Conservation (phyloP, 2,329 filamentous ascomycete genomes). For the Neocucurbitaria cava region DNA sequence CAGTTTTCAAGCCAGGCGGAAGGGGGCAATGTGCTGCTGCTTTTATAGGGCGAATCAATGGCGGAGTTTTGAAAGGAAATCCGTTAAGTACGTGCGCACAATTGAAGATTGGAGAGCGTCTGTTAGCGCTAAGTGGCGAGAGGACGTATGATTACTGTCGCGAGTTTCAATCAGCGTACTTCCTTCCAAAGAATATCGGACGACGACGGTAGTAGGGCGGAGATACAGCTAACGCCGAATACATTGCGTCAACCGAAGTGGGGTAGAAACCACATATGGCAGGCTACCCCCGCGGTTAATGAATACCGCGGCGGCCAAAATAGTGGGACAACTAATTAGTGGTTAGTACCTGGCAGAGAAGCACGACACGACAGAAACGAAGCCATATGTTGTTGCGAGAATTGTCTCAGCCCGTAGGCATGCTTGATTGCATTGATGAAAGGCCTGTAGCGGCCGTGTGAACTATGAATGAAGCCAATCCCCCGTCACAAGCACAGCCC, state of each 20-base stretch:
- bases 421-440: constrained; percentile 39
- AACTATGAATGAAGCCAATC: constrained; percentile 39
- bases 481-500: constrained; percentile 21
- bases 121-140: not conserved
- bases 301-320: not conserved
- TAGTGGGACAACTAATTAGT: not conserved
- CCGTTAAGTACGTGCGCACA: not conserved
- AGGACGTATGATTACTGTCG: not conserved
- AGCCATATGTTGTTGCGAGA: constrained; percentile 8
- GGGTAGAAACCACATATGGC: too few relatives aligned
- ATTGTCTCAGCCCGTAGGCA: constrained; percentile 41
- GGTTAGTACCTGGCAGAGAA: not conserved
- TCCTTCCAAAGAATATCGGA: too few relatives aligned
- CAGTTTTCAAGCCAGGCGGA: not conserved
- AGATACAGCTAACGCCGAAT: constrained; percentile 18
- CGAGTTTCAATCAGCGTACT: not conserved
- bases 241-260: constrained; percentile 13
- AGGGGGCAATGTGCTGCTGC: not conserved
- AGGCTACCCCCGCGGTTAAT: constrained; percentile 5
- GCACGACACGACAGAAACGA: not conserved
- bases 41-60: not conserved
- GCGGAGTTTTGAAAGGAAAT: not conserved
- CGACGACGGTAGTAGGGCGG: constrained; percentile 23
- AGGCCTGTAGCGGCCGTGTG: constrained; percentile 22
- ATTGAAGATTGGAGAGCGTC: not conserved